These are phyloP conservation scores for Cinchona pubescens DNA, from an alignment of 257 asterid species.

Conservation along the genomic window DNA sequence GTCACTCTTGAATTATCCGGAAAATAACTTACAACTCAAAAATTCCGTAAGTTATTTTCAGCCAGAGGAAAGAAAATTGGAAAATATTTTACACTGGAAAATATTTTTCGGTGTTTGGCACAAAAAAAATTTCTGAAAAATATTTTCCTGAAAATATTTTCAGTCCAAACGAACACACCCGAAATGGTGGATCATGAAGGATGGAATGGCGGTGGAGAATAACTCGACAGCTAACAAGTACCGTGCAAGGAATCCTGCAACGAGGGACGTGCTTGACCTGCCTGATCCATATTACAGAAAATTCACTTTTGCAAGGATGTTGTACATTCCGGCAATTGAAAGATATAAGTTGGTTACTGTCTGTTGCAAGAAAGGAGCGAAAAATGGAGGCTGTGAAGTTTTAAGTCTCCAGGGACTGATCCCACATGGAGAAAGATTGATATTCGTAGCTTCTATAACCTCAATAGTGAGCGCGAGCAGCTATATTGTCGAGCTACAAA, in stretches of 20 bases:
- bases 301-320: neutral
- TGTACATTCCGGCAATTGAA: neutral
- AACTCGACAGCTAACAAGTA: neutral
- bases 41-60: too few species aligned
- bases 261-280: constrained; percentile 1
- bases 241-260: constrained; percentile 5
- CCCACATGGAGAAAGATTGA: constrained; percentile 25
- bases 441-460: constrained; percentile 15
- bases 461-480: neutral
- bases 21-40: too few species aligned
- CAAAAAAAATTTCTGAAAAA: too few species aligned
- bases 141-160: too few species aligned
- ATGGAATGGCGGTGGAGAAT: constrained; percentile 9
- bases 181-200: neutral
- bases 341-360: constrained; percentile 9
- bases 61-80: too few species aligned
- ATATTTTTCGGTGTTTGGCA: too few species aligned
- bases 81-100: too few species aligned
- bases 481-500: neutral
- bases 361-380: neutral
- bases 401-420: constrained; percentile 16
- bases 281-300: constrained; percentile 1
- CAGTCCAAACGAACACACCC: too few species aligned
- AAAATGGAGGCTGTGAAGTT: constrained; percentile 14
- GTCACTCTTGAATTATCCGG: too few species aligned